These are phyloP conservation scores for Colletotrichum theobromicola DNA, from an alignment of 2,329 filamentous ascomycete species.

Conservation along the genomic window DNA sequence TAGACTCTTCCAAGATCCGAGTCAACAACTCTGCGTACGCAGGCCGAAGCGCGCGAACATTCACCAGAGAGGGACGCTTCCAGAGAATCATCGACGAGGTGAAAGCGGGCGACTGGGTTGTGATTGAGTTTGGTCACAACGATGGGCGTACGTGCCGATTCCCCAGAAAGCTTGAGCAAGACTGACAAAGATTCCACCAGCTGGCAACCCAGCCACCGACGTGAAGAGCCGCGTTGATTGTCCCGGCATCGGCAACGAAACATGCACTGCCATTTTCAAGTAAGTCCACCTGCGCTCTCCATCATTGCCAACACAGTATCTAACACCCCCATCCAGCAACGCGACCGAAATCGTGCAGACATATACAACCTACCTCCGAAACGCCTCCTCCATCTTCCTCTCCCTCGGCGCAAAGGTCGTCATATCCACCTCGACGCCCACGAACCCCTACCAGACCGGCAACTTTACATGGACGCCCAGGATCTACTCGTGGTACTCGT, in stretches of 20 bases:
- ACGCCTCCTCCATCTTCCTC: slow-evolving; percentile 58
- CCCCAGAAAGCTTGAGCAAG: accelerated
- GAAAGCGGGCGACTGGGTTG: slow-evolving; percentile 65
- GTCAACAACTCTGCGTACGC: slow-evolving; percentile 69
- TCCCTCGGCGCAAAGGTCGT: slow-evolving; percentile 66
- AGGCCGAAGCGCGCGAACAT: slow-evolving; percentile 72
- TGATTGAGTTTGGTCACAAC: slow-evolving; percentile 78
- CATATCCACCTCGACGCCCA: slow-evolving; percentile 59
- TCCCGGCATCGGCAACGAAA: slow-evolving; percentile 56
- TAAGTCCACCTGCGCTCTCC: accelerated
- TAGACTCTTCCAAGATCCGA: slow-evolving; percentile 27
- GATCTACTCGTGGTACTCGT: slow-evolving; percentile 61
- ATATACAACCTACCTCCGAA: slow-evolving; percentile 63
- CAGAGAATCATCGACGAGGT: slow-evolving; percentile 57
- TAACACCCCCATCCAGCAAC: neutral
- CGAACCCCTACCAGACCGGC: slow-evolving; percentile 66
- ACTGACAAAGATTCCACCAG: neutral
- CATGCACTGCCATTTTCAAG: slow-evolving; percentile 55
- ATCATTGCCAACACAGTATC: accelerated
- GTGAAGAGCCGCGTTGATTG: slow-evolving; percentile 67
- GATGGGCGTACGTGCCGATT: slow-evolving; percentile 52
- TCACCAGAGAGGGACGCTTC: slow-evolving; percentile 70
- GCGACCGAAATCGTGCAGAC: slow-evolving; percentile 60
- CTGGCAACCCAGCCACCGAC: slow-evolving; percentile 30
- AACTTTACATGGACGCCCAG: slow-evolving; percentile 50